These are phyloP conservation scores for Pyronema domesticum DNA, from an alignment of 495 filamentous ascomycete genomes.

Conservation along the genomic window DNA sequence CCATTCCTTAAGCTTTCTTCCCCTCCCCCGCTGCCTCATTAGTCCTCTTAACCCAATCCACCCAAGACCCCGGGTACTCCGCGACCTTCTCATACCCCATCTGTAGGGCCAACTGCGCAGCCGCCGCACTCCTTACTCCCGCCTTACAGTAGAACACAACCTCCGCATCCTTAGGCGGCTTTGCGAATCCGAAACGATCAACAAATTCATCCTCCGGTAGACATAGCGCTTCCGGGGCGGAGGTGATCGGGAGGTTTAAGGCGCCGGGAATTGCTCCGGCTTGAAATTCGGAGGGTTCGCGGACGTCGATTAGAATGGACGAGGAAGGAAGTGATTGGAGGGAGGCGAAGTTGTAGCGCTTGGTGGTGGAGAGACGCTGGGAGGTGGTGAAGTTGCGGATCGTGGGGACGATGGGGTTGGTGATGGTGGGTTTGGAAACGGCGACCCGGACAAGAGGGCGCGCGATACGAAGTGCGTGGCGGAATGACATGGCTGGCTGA, in stretches of 20 bases:
- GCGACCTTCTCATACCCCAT: conserved; percentile 56
- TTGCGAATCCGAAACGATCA: conserved; percentile 49
- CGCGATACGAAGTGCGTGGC: not conserved
- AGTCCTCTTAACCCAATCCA: conserved; percentile 60
- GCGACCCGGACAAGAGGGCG: not conserved
- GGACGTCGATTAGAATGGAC: conserved; percentile 45
- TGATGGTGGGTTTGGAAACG: not conserved
- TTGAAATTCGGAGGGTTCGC: conserved; percentile 63
- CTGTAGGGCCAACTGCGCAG: conserved; percentile 61
- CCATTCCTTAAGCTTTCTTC: too few species aligned
- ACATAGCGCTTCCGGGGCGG: conserved; percentile 58
- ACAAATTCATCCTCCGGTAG: conserved; percentile 59
- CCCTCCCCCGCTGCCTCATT: not conserved
- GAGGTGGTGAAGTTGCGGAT: not conserved
- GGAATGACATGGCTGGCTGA: not conserved
- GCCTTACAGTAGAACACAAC: conserved; percentile 88
- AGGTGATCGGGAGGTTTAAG: conserved; percentile 59
- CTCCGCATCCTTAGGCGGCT: conserved; percentile 36
- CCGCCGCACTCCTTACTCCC: conserved; percentile 62
- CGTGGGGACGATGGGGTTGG: not conserved
- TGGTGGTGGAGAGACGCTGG: not conserved
- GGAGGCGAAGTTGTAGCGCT: conserved; percentile 8
- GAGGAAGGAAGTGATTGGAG: conserved; percentile 18
- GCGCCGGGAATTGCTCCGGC: conserved; percentile 65
- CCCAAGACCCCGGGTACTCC: conserved; percentile 79